Evolutionary conservation across 306 rosid genomes (phyloP).

Genomic region (Quercus glauca): DNA sequence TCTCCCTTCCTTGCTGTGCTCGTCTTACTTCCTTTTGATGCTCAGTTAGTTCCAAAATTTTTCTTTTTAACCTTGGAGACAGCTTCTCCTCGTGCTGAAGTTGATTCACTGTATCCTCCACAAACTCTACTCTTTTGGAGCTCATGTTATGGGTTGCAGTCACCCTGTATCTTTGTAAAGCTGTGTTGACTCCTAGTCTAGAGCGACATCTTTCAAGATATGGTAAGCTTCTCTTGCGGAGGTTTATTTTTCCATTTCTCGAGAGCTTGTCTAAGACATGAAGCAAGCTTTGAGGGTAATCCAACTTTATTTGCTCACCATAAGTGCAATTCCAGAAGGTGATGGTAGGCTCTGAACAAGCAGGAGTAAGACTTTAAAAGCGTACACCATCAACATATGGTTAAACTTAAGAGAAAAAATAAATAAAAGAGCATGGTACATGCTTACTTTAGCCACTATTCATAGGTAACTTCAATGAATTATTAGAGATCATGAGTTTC

Average conservation of each 20-base stretch:
- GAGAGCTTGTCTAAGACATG: slow-evolving; percentile 65
- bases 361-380: too few relatives aligned
- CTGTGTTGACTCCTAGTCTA: slow-evolving; percentile 21
- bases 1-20: slow-evolving; percentile 74
- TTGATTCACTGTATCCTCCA: slow-evolving; percentile 22
- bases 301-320: slow-evolving; percentile 51
- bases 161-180: slow-evolving; percentile 42
- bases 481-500: too few relatives aligned
- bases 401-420: too few relatives aligned
- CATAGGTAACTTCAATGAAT: too few relatives aligned
- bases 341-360: slow-evolving; percentile 51
- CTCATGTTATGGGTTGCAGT: slow-evolving; percentile 43
- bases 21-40: slow-evolving; percentile 78
- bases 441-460: too few relatives aligned
- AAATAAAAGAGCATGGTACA: too few relatives aligned
- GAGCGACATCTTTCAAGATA: slow-evolving; percentile 40
- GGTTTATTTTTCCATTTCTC: slow-evolving; percentile 57
- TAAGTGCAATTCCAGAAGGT: slow-evolving; percentile 75
- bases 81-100: slow-evolving; percentile 22
- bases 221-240: slow-evolving; percentile 55
- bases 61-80: slow-evolving; percentile 8
- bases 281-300: slow-evolving; percentile 63
- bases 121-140: slow-evolving; percentile 60
- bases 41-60: slow-evolving; percentile 43
- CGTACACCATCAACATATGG: too few relatives aligned